Percentiles rank a stretch among this genome's conserved stretches.
Evolutionary conservation across 495 filamentous ascomycete genomes (phyloP).

Genomic region (Friedmanniomyces simplex): DNA sequence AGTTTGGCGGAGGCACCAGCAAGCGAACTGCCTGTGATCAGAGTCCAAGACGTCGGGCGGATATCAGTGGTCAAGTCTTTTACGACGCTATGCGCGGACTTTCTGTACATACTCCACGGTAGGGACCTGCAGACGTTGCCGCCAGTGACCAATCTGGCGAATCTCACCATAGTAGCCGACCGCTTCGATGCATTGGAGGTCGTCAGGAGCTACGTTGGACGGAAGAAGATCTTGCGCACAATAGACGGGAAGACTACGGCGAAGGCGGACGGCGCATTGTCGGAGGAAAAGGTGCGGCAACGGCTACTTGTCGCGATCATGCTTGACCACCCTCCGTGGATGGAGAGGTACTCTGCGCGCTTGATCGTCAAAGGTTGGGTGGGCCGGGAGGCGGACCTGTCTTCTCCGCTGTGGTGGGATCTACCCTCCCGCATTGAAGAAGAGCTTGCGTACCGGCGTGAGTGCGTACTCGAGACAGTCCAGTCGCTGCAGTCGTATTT

Average conservation of each 20-base stretch:
- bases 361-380: slow-evolving; percentile 62
- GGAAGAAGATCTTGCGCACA: slow-evolving; percentile 24
- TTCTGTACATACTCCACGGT: slow-evolving; percentile 49
- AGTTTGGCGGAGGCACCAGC: slow-evolving; percentile 38
- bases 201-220: slow-evolving; percentile 39
- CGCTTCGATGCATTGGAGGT: slow-evolving; percentile 46
- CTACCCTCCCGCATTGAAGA: slow-evolving; percentile 67
- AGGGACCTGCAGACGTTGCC: slow-evolving; percentile 24
- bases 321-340: slow-evolving; percentile 43
- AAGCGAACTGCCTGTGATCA: slow-evolving; percentile 42
- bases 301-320: slow-evolving; percentile 52
- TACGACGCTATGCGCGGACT: slow-evolving; percentile 42
- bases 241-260: slow-evolving; percentile 32
- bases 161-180: slow-evolving; percentile 58
- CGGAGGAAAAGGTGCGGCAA: slow-evolving; percentile 51
- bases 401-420: slow-evolving; percentile 55
- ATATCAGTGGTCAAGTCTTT: slow-evolving; percentile 42
- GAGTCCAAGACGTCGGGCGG: slow-evolving; percentile 49
- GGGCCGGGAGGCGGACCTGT: slow-evolving; percentile 33
- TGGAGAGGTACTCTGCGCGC: slow-evolving; percentile 44
- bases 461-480: slow-evolving; percentile 62
- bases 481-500: slow-evolving; percentile 68
- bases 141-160: slow-evolving; percentile 45
- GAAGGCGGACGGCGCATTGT: slow-evolving; percentile 24
- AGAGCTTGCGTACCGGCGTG: slow-evolving; percentile 60